Evolutionary conservation across 2,329 filamentous ascomycete genomes (phyloP), one percentile per base, ranked within the genome.

Genomic region (Trichoderma lentiforme): DNA sequence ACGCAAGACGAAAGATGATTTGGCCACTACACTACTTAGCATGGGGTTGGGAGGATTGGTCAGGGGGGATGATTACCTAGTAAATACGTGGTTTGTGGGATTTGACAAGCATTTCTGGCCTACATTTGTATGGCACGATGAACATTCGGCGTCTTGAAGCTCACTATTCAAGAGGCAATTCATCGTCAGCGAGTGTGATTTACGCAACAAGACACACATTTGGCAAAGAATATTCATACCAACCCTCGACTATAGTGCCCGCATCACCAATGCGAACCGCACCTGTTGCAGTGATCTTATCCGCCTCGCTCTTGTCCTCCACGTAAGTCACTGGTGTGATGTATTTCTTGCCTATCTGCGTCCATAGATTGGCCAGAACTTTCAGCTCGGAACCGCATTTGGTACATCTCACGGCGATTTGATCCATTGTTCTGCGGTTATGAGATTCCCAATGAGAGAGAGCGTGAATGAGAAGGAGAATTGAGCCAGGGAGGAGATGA

Each of bases 271-370:
- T 26, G 6, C 80, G 73, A 7, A 78, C 39, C 5, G 73, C 51
- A 15, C 81, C 81, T 1, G 77, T 74, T 11, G 69, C 53, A 15
- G 53, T 8, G 15, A 73, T 71, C 39, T 61, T 70, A 18, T 71
- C 60, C 4, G 71, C 39, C 2, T 63, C 57, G 18, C 15, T 24
- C 12, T 51, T 69, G 15, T 73, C 72, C 53, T 75, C 70, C 3
- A 75, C 74, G 4, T 77, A 72, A 6, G 81, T 71, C 12, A 80
- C 75, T 5, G 82, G 82, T n/a, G 80, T 82, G 67, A 82, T 79
- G 71, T 83, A 83, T 26, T 78, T 79, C 61, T 81, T 82, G 56
- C 81, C 82, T 36, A 85, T 79, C 73, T 83, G 79, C 2, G 75
- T 80, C 83, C 83, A 85, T 7, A 80, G 56, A 51, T 85, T 84